Base-by-base conservation (phyloP, 305 asterid genomes). In the Solanum hybrid region DNA sequence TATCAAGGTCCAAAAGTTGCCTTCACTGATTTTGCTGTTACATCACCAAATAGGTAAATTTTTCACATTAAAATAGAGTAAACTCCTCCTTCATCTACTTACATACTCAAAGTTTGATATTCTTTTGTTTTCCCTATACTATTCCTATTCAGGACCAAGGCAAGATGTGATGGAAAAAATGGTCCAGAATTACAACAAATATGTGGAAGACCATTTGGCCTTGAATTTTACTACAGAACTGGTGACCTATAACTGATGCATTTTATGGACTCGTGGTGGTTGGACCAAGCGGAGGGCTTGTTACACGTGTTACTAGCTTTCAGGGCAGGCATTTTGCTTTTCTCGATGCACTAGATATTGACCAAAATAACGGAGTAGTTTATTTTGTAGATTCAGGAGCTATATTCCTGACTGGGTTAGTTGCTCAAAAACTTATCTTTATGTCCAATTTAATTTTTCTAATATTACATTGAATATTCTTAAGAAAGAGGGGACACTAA, bases 171-270 rank as follows among this genome's bases (percentile, higher is more conserved):
- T 78, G 91, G 91, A 29, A 61, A 6, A 36, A 79, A 18, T 6
- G 77, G 35, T 18, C 67, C 40, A 22, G 35, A 64, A 24, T 5
- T 78, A 39, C 89, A 31, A 14, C 79, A 26, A 39, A 85, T 35
- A 78, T 91, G 92, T 26, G 91, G 92, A 67, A 26, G 88, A 86
- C 71, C 88, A 1, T 22, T 89, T 2, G 92, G 90, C 16, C 34
- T 90, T 18, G 33, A 22, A 14, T 89, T 90, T 57, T 51, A 90
- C 51, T 3, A 11, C 10, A 10, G 8, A 24, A 31, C 36, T 29
- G 85, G 89, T 22, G 5, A 18, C 2, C 75, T 90, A 11, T 86
- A 8, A 35, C 51, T 40, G 89, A 91, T 81, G 67, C 29, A 6
- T 80, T 69, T 80, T 35, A 11, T 69, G 92, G 92, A 4, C 76